Evolutionary conservation across 768 basidiomycete species (phyloP).

Genomic region (Psilocybe sp.): DNA sequence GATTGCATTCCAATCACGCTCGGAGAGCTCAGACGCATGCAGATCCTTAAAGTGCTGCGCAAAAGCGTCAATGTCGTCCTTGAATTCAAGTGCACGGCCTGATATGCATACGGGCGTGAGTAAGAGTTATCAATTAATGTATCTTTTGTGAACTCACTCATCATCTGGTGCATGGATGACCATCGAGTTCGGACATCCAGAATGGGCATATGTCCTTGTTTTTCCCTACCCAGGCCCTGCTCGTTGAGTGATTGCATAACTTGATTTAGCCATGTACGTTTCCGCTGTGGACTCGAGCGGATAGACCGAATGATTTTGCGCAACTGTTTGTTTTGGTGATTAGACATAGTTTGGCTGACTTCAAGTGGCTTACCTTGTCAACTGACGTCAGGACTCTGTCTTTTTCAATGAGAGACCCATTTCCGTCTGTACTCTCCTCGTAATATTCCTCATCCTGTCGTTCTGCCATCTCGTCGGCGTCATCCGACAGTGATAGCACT

Average conservation of each 20-base stretch:
- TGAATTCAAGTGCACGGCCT: constrained; percentile 23
- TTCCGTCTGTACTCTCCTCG: not conserved
- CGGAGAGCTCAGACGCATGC: constrained; percentile 10
- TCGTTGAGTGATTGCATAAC: constrained; percentile 6
- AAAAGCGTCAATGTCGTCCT: constrained; percentile 15
- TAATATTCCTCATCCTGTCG: not conserved
- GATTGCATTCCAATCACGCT: constrained; percentile 23
- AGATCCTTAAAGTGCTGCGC: constrained; percentile 16
- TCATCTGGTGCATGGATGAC: constrained; percentile 31
- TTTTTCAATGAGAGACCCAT: too few species aligned
- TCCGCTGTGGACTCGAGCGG: constrained; percentile 20
- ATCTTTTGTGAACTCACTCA: constrained; percentile 15
- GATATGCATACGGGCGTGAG: too few species aligned
- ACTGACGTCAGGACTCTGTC: constrained; percentile 11
- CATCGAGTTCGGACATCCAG: constrained; percentile 30
- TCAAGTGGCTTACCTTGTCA: constrained; percentile 11
- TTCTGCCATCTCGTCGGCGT: not conserved
- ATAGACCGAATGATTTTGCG: constrained; percentile 21
- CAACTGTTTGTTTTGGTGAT: constrained; percentile 15
- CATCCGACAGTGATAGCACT: constrained; percentile 7
- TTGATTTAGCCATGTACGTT: constrained; percentile 15
- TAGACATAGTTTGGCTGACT: not conserved
- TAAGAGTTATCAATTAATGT: not conserved
- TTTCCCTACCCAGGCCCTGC: too few species aligned
- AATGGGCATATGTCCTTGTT: constrained; percentile 23